A percentile compares a stretch with the other conserved stretches of the same genome.
Evolutionary conservation across 2,329 filamentous ascomycete species (phyloP).

Genomic region (Paraconiothyrium sp.): DNA sequence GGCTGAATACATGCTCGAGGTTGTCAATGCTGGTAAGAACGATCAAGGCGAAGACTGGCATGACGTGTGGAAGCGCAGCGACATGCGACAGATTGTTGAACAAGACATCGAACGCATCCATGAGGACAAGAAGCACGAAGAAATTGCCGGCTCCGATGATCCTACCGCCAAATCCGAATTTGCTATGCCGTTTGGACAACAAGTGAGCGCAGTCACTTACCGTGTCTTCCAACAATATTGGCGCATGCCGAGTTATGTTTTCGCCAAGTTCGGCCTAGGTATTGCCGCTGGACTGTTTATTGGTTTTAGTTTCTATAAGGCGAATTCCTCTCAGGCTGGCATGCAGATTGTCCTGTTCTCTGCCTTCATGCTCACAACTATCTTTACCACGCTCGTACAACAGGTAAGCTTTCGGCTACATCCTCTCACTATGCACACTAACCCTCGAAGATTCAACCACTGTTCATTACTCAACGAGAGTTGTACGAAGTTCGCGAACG

Average conservation of each 20-base stretch:
- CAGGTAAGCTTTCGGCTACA: constrained; percentile 7
- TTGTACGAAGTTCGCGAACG: constrained; percentile 69
- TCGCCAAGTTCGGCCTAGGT: constrained; percentile 42
- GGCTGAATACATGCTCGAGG: constrained; percentile 77
- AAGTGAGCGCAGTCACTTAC: constrained; percentile 48
- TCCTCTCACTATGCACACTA: not conserved
- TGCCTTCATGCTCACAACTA: constrained; percentile 60
- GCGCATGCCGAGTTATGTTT: constrained; percentile 57
- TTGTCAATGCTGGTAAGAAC: constrained; percentile 47
- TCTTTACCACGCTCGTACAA: constrained; percentile 57
- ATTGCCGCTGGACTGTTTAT: constrained; percentile 44
- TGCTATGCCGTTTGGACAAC: constrained; percentile 51
- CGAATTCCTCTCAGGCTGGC: constrained; percentile 50
- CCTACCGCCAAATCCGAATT: constrained; percentile 56
- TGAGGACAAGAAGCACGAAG: constrained; percentile 41
- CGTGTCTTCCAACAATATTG: constrained; percentile 59
- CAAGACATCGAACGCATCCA: constrained; percentile 52
- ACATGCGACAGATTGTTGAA: constrained; percentile 39
- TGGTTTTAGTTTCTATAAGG: constrained; percentile 54
- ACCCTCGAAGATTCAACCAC: constrained; percentile 61
- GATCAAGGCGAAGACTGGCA: constrained; percentile 51
- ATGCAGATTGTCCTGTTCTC: constrained; percentile 59
- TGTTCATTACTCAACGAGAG: constrained; percentile 66
- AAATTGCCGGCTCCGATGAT: constrained; percentile 41
- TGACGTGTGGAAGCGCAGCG: constrained; percentile 49